Evolutionary conservation across 371 early-diverging fungal genomes (phyloP), one percentile per base, ranked within the genome.

Genomic region (Nosema muscidifuracis): DNA sequence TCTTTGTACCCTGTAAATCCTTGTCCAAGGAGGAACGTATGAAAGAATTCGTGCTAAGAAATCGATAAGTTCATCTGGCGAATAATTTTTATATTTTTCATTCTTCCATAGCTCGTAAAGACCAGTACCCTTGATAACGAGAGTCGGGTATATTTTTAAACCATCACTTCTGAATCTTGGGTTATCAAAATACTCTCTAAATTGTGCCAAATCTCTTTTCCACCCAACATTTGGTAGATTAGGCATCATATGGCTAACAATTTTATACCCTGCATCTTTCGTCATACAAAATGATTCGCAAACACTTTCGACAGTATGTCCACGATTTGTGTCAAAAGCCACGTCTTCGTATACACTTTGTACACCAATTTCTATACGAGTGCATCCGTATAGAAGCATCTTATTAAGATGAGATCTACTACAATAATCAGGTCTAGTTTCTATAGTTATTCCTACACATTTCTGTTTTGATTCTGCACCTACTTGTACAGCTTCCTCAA

Each of bases 201-300:
- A 97, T 77, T 99, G 98, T 65, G 93, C 95, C 63, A 95, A 85
- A 77, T 99, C 99, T 65, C 99, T 89, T 82, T 95, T 94, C 91
- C 93, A 94, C 24, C 95, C 97, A 4, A 99, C 98, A 81, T 99
- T 97, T 0, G 99, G 98, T 56, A 99, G 86, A 85, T 99, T 97
- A 15, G 99, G 99, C 99, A 99, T 99, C 98, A 99, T 97, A 76
- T 99, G 99, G 9, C 97, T 90, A 10, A 99, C 98, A 2, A 99
- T 91, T 84, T 99, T 99, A 86, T 93, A 99, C 2, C 99, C 99
- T 20, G 94, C 90, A 81, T 99, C 99, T 82, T 99, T 99, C 38
- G 91, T 89, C 67, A 97, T 84, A 40, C 92, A 92, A 83, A 99
- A 97, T 2, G 90, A 89, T 78, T 94, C 95, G 72, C 90, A 89